These are phyloP conservation scores for Selaginella moellendorffii DNA, from an alignment of 75 land plant genomes.

Conservation along the genomic window DNA sequence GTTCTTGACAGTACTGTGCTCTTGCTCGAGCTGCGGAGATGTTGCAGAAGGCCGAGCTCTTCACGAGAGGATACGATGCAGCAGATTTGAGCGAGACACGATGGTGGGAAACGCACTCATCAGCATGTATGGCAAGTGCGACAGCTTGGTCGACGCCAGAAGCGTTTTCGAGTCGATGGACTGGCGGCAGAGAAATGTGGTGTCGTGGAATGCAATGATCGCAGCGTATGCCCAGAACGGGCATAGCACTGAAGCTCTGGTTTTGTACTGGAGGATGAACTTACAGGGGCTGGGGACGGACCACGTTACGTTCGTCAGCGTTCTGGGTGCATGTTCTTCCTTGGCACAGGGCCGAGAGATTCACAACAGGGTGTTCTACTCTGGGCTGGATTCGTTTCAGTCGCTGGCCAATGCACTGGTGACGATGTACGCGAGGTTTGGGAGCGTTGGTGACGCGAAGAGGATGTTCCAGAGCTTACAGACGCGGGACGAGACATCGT, in stretches of 20 bases:
- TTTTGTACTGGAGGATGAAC: not conserved
- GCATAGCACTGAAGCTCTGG: not conserved
- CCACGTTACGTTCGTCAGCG: not conserved
- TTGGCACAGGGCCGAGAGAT: not conserved
- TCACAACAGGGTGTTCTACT: not conserved
- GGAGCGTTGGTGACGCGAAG: not conserved
- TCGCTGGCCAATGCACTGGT: not conserved
- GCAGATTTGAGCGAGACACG: not conserved
- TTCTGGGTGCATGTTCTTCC: not conserved
- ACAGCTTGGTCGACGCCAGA: not conserved
- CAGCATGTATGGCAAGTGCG: conserved; percentile 9
- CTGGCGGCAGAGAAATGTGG: not conserved
- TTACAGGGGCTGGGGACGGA: not conserved
- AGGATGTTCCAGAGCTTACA: not conserved
- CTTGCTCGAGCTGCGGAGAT: not conserved
- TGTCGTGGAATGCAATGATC: conserved; percentile 9
- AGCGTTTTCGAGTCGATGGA: not conserved
- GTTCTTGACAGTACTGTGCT: not conserved
- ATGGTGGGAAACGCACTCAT: not conserved
- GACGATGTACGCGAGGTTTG: not conserved
- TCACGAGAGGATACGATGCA: not conserved
- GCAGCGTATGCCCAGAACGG: conserved; percentile 6
- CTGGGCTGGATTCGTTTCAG: not conserved
- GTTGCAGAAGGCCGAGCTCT: not conserved
- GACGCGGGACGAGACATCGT: not conserved